Conservation (phyloP, 2,329 filamentous ascomycete genomes). For the Trichothecium sympodiale region DNA sequence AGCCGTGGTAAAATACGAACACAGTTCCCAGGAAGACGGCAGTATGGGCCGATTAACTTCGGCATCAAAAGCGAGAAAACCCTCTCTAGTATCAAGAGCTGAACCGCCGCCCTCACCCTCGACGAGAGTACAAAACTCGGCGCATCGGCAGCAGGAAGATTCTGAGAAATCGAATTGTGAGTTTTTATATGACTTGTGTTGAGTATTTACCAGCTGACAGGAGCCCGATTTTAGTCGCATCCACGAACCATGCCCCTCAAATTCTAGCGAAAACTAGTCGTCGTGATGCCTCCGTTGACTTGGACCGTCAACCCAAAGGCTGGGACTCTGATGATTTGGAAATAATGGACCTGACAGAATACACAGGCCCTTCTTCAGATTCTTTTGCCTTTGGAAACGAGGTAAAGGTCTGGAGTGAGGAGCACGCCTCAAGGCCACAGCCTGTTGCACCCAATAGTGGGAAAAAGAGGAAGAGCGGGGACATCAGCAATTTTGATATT, state of each 20-base stretch:
- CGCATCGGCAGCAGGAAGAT: slow-evolving; percentile 11
- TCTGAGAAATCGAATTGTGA: too few relatives aligned
- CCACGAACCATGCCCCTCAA: too few relatives aligned
- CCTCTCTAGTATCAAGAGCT: slow-evolving; percentile 29
- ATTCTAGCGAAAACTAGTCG: slow-evolving; percentile 9
- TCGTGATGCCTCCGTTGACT: neutral
- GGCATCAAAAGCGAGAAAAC: slow-evolving; percentile 31
- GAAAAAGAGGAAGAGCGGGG: slow-evolving; percentile 42
- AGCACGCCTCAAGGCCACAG: slow-evolving; percentile 25
- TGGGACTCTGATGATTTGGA: slow-evolving; percentile 23
- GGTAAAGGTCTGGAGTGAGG: slow-evolving; percentile 31
- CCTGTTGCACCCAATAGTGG: slow-evolving; percentile 22
- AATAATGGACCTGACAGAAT: slow-evolving; percentile 29
- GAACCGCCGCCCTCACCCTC: slow-evolving; percentile 15
- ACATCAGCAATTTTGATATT: slow-evolving; percentile 26
- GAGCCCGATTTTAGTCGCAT: too few relatives aligned
- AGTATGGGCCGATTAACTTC: slow-evolving; percentile 35
- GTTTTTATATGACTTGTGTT: too few relatives aligned
- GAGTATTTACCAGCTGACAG: too few relatives aligned
- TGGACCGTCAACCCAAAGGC: neutral
- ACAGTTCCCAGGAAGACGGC: slow-evolving; percentile 16
- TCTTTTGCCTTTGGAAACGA: slow-evolving; percentile 24
- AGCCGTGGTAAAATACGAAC: neutral
- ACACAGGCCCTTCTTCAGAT: slow-evolving; percentile 20
- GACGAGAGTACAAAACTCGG: slow-evolving; percentile 8